Evolutionary conservation across 148 eudicot species (phyloP), one percentile per base, ranked within the genome.

Genomic region (Heliamphora exappendiculata): DNA sequence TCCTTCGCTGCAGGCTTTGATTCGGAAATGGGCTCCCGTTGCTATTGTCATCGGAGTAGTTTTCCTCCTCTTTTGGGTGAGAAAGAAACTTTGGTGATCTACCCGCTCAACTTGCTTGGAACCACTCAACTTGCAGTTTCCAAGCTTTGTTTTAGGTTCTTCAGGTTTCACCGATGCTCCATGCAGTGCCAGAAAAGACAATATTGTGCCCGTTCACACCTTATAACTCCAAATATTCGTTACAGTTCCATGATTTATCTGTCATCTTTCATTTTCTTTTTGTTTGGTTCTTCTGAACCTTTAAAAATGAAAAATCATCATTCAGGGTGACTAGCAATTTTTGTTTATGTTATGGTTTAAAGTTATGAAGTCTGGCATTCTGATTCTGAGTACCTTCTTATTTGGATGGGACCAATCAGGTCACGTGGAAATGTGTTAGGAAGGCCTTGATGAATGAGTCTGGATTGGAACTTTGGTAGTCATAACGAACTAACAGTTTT

Each of bases 41-140:
- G 98, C 93, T n/a, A 85, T 91, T 78, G 98, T 93, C 19, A 67
- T 93, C 12, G 98, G 96, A 82, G 86, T 93, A n/a, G 98, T 93
- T 33, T 51, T 85, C 73, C 86, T 93, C 69, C 92, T 93, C 57
- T 87, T 91, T 73, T 93, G 96, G 93, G 85, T 88, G 70, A 88
- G 71, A 70, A 87, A 85, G 58, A 93, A 87, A 89, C 83, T 93
- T 69, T 93, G 95, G 96, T 93, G 85, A 89, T 85, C 75, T 41
- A 31, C 45, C 81, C 16, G 24, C 50, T 29, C 41, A 26, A 33
- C 9, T 10, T 58, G 3, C 63, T 58, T 28, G 29, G 12, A 0
- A 33, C 6, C 26, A 10, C 11, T 5, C n/a, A n/a, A n/a, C 20
- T 41, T 50, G 8, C 72, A 19, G 70, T 50, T 78, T 60, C 33